A percentile compares a stretch with the other conserved stretches of the same genome.
phyloP scores from a whole-genome alignment of 1,284 basidiomycete genomes.

The Leucoagaricus sp. region DNA sequence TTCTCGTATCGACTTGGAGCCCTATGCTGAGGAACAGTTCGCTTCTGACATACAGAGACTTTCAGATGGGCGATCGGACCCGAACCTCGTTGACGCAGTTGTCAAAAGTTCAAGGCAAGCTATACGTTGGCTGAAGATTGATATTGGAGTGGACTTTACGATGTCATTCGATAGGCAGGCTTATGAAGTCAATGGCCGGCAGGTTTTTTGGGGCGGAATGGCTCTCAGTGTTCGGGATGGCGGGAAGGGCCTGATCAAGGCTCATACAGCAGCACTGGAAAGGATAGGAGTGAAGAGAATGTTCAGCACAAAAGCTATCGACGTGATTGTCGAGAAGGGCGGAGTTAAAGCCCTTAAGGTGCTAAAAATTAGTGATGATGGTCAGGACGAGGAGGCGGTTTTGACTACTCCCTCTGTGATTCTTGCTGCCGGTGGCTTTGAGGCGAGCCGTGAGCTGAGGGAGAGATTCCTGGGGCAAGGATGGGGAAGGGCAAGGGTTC shows the following conservation, averaged over 20 bases:
- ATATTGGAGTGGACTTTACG: conserved; percentile 54
- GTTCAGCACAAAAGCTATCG: conserved; percentile 53
- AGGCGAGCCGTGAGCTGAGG: conserved; percentile 54
- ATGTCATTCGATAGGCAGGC: conserved; percentile 68
- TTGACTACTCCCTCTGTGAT: conserved; percentile 49
- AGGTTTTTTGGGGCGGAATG: conserved; percentile 72
- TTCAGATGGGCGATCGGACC: conserved; percentile 49
- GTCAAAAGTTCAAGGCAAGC: conserved; percentile 58
- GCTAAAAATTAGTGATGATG: conserved; percentile 45
- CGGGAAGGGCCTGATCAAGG: conserved; percentile 66
- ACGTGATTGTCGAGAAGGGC: conserved; percentile 33
- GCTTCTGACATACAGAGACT: conserved; percentile 61
- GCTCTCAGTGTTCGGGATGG: conserved; percentile 60
- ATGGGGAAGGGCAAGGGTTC: conserved; percentile 59
- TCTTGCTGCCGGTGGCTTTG: conserved; percentile 67
- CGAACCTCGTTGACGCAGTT: conserved; percentile 48
- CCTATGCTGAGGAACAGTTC: conserved; percentile 58
- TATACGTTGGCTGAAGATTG: conserved; percentile 54
- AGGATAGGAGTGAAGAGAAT: conserved; percentile 53
- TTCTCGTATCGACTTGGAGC: conserved; percentile 53
- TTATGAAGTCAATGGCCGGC: conserved; percentile 59
- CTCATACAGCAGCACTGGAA: conserved; percentile 52
- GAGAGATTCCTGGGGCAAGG: conserved; percentile 51
- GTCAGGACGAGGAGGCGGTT: conserved; percentile 33
- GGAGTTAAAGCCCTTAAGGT: conserved; percentile 33